Conservation (phyloP, 768 basidiomycete genomes). For the Mycena venus region DNA sequence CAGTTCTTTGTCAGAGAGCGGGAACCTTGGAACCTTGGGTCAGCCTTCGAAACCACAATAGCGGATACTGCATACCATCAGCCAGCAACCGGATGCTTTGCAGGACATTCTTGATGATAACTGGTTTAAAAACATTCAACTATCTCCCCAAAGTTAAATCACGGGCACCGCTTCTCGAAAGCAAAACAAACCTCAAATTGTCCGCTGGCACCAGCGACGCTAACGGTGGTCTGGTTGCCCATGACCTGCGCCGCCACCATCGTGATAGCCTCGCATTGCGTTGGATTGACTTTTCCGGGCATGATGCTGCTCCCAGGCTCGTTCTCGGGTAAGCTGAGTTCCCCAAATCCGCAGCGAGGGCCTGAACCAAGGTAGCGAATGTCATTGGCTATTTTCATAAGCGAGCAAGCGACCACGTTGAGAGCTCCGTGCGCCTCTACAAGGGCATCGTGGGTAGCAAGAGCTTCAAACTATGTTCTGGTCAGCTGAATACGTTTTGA, state of each 20-base stretch:
- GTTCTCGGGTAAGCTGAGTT: conserved; percentile 95
- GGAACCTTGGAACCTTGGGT: conserved; percentile 62
- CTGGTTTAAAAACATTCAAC: conserved; percentile 99
- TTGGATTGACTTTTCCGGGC: conserved; percentile 99
- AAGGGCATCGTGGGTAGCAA: conserved; percentile 97
- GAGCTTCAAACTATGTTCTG: conserved; percentile 87
- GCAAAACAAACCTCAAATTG: conserved; percentile 89
- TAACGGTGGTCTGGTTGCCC: conserved; percentile 95
- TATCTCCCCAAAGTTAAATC: conserved; percentile 44
- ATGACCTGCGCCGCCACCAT: conserved; percentile 99
- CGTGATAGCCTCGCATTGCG: conserved; percentile 98
- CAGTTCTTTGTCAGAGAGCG: conserved; percentile 98
- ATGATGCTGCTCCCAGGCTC: conserved; percentile 99
- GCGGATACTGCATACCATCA: conserved; percentile 72
- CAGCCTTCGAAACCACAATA: conserved; percentile 16
- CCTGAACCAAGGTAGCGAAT: conserved; percentile 98
- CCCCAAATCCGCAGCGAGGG: conserved; percentile 97
- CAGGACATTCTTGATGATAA: conserved; percentile 97
- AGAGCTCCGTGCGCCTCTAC: conserved; percentile 98
- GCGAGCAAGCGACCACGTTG: conserved; percentile 94
- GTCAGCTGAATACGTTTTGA: not conserved
- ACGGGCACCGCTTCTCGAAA: conserved; percentile 1
- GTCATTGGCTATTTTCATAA: conserved; percentile 99
- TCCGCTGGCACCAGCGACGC: conserved; percentile 92
- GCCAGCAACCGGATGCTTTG: conserved; percentile 95